Evolutionary conservation across 192 early-diverging fungal genomes (phyloP).

Genomic region (Phycomyces blakesleeanus): DNA sequence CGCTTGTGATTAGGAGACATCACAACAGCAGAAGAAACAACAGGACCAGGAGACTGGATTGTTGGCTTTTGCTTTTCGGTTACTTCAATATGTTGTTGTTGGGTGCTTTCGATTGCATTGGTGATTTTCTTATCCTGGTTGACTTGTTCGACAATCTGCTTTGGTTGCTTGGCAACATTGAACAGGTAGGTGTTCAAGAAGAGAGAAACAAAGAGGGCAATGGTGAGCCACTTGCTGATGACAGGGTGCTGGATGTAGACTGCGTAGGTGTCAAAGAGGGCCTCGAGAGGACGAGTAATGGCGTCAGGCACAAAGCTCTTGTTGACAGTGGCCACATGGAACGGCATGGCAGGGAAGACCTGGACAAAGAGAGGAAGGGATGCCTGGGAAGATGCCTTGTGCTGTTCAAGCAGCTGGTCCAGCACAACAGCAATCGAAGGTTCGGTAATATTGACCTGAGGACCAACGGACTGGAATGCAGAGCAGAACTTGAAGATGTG

Average conservation of each 20-base stretch:
- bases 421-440: conserved; percentile 43
- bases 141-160: conserved; percentile 26
- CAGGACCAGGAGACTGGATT: too few species aligned
- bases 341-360: conserved; percentile 46
- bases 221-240: conserved; percentile 50
- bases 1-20: too few species aligned
- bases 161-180: conserved; percentile 55
- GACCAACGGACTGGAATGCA: conserved; percentile 39
- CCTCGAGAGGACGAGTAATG: conserved; percentile 29
- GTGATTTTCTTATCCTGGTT: not conserved
- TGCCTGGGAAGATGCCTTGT: conserved; percentile 34
- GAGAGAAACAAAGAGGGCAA: conserved; percentile 45
- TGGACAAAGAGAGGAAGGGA: conserved; percentile 48
- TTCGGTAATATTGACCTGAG: conserved; percentile 39
- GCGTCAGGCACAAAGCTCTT: conserved; percentile 4
- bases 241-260: conserved; percentile 56
- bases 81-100: too few species aligned
- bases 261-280: conserved; percentile 44
- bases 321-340: conserved; percentile 32
- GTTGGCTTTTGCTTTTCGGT: too few species aligned
- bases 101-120: too few species aligned
- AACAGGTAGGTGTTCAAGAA: conserved; percentile 58
- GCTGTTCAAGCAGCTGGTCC: conserved; percentile 38
- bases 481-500: conserved; percentile 60
- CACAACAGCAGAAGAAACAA: too few species aligned